A percentile compares a stretch with the other conserved stretches of the same genome.
Evolutionary conservation across 352 stramenopile genomes (phyloP).

Genomic region (Phytophthora tentaculata): DNA sequence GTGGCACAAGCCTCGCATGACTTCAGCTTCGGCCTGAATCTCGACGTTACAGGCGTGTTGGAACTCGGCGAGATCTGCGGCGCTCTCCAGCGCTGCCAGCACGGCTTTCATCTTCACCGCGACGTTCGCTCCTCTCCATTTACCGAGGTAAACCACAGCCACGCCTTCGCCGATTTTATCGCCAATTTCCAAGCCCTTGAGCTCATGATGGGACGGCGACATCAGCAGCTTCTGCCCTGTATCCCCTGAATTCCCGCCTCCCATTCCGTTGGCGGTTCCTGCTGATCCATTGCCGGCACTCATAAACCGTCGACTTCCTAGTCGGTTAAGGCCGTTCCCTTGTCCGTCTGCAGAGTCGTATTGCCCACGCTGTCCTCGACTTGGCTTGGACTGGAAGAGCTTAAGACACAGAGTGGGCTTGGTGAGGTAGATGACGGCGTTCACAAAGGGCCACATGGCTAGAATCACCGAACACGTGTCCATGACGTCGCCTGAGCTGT

Average conservation of each 20-base stretch:
- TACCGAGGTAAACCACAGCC: conserved; percentile 94
- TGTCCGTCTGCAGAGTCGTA: conserved; percentile 40
- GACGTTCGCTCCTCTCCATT: conserved; percentile 95
- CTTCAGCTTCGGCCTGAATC: conserved; percentile 81
- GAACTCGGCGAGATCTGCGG: conserved; percentile 72
- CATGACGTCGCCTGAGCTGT: conserved; percentile 45
- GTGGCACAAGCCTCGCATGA: conserved; percentile 84
- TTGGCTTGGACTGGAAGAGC: conserved; percentile 51
- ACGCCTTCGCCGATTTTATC: conserved; percentile 88
- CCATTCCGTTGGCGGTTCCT: conserved; percentile 32
- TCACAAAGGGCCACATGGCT: conserved; percentile 82
- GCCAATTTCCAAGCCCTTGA: conserved; percentile 82
- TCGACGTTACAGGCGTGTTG: conserved; percentile 85
- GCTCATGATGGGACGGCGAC: conserved; percentile 70
- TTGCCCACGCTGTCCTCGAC: conserved; percentile 19
- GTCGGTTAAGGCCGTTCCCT: conserved; percentile 23
- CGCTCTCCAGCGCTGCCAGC: conserved; percentile 63
- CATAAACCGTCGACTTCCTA: conserved; percentile 37
- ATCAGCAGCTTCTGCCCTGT: conserved; percentile 50
- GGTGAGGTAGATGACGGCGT: conserved; percentile 78
- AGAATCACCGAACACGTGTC: conserved; percentile 57
- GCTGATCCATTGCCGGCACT: conserved; percentile 33
- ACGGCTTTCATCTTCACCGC: conserved; percentile 94
- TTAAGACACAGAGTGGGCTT: conserved; percentile 65
- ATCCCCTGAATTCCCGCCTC: conserved; percentile 25